Conservation (phyloP, 176 grass and related monocot genomes). For the Alopecurus myosuroides region DNA sequence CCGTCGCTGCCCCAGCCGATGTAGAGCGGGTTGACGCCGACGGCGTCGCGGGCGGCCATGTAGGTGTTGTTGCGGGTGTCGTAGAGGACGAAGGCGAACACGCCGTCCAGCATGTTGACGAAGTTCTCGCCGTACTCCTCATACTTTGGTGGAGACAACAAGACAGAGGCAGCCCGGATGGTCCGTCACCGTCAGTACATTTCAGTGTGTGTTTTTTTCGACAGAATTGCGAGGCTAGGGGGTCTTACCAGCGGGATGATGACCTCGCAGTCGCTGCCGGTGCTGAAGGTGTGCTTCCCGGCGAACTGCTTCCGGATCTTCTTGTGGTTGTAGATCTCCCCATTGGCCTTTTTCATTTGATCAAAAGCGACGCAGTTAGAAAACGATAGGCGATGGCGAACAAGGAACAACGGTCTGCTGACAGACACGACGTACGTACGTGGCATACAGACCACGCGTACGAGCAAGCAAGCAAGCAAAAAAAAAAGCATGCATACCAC, state of each 20-base stretch:
- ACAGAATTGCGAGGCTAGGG: neutral
- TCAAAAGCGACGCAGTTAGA: neutral
- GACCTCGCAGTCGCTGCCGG: constrained; percentile 94
- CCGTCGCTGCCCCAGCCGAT: constrained; percentile 93
- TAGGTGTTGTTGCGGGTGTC: constrained; percentile 70
- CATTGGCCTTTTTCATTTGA: constrained; percentile 54
- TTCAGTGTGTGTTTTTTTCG: neutral
- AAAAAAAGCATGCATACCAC: constrained; percentile 52
- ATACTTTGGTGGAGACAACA: constrained; percentile 49
- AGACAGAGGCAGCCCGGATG: no score
- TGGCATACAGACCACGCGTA: neutral
- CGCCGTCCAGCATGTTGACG: constrained; percentile 86
- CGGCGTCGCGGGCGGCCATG: constrained; percentile 84
- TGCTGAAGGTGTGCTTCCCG: constrained; percentile 64
- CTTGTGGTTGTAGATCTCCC: constrained; percentile 97
- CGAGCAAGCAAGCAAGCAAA: neutral
- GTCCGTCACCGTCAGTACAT: no score
- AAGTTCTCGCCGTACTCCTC: constrained; percentile 90
- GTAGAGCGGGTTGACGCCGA: constrained; percentile 94
- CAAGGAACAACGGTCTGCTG: no score
- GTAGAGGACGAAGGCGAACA: constrained; percentile 92
- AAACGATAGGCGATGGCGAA: neutral
- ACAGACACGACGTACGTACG: neutral
- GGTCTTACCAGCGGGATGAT: constrained; percentile 86
- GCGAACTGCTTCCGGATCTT: constrained; percentile 66